Evolutionary conservation across 2,329 filamentous ascomycete genomes (phyloP).

Genomic region (Paracorniculantispora psalliotae): DNA sequence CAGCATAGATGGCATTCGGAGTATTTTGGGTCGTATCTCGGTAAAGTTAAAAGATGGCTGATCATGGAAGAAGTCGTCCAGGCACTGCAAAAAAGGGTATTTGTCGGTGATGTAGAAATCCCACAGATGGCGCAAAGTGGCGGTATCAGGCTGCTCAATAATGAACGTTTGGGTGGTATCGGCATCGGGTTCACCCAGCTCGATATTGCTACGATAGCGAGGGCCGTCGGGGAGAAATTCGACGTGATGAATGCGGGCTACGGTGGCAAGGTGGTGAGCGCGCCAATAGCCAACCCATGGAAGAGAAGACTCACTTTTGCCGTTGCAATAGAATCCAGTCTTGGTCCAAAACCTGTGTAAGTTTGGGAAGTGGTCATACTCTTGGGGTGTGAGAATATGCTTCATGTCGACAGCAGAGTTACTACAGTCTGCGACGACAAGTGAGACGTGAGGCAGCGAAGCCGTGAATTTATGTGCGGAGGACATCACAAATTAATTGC

Average conservation of each 20-base stretch:
- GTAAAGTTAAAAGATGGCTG: slow-evolving; percentile 14
- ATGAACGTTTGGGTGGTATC: slow-evolving; percentile 4
- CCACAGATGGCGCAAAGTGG: slow-evolving; percentile 1
- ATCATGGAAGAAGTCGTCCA: slow-evolving; percentile 12
- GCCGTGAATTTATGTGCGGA: neutral
- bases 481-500: neutral
- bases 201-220: slow-evolving; percentile 1
- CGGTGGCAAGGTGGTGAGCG: neutral
- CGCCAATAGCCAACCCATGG: neutral
- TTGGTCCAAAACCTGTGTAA: slow-evolving; percentile 10
- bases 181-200: neutral
- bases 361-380: slow-evolving; percentile 7
- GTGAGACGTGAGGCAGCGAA: neutral
- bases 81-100: slow-evolving; percentile 6
- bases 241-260: slow-evolving; percentile 9
- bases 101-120: neutral
- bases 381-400: slow-evolving; percentile 4
- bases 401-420: neutral
- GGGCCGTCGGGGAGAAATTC: slow-evolving; percentile 2
- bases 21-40: slow-evolving; percentile 1
- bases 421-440: neutral
- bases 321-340: neutral
- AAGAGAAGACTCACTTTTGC: neutral
- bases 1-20: slow-evolving; percentile 9
- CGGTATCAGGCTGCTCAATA: slow-evolving; percentile 7